Percentiles rank a stretch among this genome's conserved stretches.
Evolutionary conservation across 2,329 filamentous ascomycete species (phyloP).

Genomic region (Aspergillus pseudonomiae): DNA sequence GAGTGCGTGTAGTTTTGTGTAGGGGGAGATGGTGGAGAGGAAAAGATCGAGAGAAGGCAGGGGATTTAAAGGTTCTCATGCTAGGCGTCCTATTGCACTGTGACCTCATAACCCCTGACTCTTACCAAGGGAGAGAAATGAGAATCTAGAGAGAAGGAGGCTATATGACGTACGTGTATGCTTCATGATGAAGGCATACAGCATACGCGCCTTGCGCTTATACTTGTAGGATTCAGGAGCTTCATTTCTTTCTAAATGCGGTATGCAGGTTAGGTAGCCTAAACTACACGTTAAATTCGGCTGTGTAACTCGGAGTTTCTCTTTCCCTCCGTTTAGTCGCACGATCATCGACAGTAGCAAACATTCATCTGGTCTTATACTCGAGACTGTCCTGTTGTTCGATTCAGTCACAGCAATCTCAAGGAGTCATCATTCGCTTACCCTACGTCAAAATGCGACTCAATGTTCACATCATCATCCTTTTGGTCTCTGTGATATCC

Average conservation of each 20-base stretch:
- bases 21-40: neutral
- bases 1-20: neutral
- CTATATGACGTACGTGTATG: neutral
- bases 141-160: neutral
- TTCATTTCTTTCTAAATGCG: neutral
- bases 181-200: neutral
- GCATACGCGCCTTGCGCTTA: no score
- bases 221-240: neutral
- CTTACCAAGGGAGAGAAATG: no score
- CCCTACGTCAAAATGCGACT: neutral
- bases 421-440: neutral
- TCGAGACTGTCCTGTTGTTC: neutral
- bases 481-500: neutral
- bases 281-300: neutral
- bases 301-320: neutral
- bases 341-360: neutral
- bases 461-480: neutral
- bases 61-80: neutral
- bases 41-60: neutral
- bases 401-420: neutral
- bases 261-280: neutral
- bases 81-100: neutral
- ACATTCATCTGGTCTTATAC: neutral
- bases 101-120: neutral
- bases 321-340: neutral